Percentiles rank a stretch among this genome's conserved stretches.
These are phyloP conservation scores for Paramecium tetraurelia DNA, from an alignment of 73 alveolate genomes.

Conservation along the genomic window DNA sequence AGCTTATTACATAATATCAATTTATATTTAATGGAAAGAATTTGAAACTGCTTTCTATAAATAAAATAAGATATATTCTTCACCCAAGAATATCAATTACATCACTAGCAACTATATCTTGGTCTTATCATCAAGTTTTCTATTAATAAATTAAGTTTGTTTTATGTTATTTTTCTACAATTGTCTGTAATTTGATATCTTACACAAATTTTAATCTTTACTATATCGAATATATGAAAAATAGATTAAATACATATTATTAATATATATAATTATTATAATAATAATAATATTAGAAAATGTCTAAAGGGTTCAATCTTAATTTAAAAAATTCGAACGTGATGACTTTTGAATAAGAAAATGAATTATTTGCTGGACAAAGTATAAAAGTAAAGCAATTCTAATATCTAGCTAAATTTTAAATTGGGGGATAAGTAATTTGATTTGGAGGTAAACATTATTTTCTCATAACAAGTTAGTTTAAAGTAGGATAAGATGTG, in stretches of 20 bases:
- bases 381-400: not conserved
- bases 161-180: no score
- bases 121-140: no score
- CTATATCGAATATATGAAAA: no score
- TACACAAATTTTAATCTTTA: no score
- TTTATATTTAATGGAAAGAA: not conserved
- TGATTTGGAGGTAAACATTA: conserved; percentile 24
- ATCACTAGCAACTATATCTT: no score
- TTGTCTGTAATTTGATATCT: no score
- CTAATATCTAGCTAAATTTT: not conserved
- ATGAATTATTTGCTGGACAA: conserved; percentile 25
- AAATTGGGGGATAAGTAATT: not conserved
- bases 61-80: no score
- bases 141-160: no score
- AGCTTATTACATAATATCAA: not conserved
- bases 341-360: conserved; percentile 33
- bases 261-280: not conserved
- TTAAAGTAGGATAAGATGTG: conserved; percentile 37
- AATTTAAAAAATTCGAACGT: conserved; percentile 1
- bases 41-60: no score
- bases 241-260: not conserved
- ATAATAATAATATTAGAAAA: not conserved
- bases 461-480: conserved; percentile 22
- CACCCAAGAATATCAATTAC: no score
- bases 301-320: conserved; percentile 20